Evolutionary conservation across 2,329 filamentous ascomycete species (phyloP), one percentile per base, ranked within the genome.

Genomic region (Tolypocladium guangdongense): DNA sequence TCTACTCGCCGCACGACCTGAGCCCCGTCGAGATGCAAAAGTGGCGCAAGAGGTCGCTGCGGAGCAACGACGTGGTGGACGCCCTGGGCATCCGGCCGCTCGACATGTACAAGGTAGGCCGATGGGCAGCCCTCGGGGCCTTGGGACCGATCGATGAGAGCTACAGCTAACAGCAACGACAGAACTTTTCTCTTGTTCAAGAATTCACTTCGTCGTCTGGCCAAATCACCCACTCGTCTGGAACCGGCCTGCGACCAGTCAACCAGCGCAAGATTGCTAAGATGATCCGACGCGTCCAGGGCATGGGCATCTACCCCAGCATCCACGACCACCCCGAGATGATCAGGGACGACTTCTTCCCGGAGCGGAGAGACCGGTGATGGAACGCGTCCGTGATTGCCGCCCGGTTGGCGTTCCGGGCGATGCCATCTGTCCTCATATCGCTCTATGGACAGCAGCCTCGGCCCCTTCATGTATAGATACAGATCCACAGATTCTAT

Each of bases 191-290:
- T 38, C 82, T 99, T 56, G 87, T 97, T 71, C 87, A 87, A 35
- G 90, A 96, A 68, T 96, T 87, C 68, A 87, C 93, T 64, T 90
- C 88, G 0, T 72, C 84, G 12, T 88, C 89, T 73, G 93, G 92
- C 50, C 83, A 90, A 55, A 96, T 99, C 68, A 87, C 83, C 72
- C 83, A 87, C 67, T 77, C 81, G n/a, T 78, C 69, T 7, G 75
- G 84, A 27, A 97, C 91, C 0, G 90, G 89, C 16, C 75, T 99
- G 56, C 81, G 89, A 54, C 87, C 88, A 3, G 86, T 88, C 59
- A 97, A 97, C 75, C 93, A 99, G 75, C 81, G 93, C 60, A 90
- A 87, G 73, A 83, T 99, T 66, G 88, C 92, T 57, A 96, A 95
- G 76, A 92, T 95, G 52, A 87, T 99, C 63, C 78, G 93, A 59